Conservation (phyloP, 2,329 filamentous ascomycete species). For the Arthroderma uncinatum region DNA sequence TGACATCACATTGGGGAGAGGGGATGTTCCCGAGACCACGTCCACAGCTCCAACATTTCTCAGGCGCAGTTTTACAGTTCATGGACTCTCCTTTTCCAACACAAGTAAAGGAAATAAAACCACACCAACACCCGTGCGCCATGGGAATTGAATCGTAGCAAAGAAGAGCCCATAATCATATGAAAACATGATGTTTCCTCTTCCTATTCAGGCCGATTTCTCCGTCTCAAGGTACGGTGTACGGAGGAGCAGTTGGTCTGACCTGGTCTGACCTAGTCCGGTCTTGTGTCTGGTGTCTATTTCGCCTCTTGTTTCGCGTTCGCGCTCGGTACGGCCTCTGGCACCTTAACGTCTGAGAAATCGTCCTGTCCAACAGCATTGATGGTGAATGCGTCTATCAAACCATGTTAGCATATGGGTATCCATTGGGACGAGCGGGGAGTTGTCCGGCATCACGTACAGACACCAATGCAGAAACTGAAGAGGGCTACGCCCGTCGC, state of each 20-base stretch:
- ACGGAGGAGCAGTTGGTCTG: neutral
- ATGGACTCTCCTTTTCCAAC: too few species aligned
- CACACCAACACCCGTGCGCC: neutral
- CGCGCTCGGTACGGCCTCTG: constrained; percentile 32
- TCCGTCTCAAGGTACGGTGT: neutral
- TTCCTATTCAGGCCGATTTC: neutral
- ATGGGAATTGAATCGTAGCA: neutral
- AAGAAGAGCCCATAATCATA: neutral
- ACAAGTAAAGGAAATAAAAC: neutral
- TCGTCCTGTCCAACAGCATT: constrained; percentile 87
- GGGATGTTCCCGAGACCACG: too few species aligned
- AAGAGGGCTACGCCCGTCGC: constrained; percentile 66
- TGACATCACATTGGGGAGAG: too few species aligned
- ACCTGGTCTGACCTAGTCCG: neutral
- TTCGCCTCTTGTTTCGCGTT: constrained; percentile 1
- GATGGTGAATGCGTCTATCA: constrained; percentile 58
- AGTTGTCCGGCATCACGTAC: constrained; percentile 54
- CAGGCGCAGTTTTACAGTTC: neutral
- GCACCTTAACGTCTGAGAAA: constrained; percentile 89
- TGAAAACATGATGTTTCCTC: neutral
- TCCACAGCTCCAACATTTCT: neutral
- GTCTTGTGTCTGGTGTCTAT: neutral
- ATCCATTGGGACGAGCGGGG: neutral
- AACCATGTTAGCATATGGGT: neutral
- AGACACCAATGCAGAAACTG: constrained; percentile 69